A percentile compares a stretch with the other conserved stretches of the same genome.
These are phyloP conservation scores for Plasmodium gonderi DNA, from an alignment of 169 alveolate species.

Conservation along the genomic window DNA sequence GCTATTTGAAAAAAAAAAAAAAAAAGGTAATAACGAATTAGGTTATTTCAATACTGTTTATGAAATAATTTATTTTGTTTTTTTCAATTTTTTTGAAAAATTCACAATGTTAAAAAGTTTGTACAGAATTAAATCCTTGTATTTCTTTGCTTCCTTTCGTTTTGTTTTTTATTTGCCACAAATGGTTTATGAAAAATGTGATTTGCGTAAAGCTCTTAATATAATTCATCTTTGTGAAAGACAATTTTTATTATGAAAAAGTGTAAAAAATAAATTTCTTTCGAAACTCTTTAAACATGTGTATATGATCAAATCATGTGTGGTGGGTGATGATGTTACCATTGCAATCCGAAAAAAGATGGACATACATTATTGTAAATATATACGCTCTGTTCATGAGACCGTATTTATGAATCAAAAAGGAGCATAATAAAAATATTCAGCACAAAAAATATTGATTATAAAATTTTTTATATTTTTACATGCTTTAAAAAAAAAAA, in stretches of 20 bases:
- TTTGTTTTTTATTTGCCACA: neutral
- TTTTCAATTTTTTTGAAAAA: neutral
- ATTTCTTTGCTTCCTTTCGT: neutral
- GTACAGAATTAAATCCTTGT: neutral
- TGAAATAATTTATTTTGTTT: neutral
- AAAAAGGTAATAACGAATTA: neutral
- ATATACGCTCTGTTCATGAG: neutral
- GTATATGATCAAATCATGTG: neutral
- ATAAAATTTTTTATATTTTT: neutral
- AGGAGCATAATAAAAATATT: neutral
- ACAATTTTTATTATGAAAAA: neutral
- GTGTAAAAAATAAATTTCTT: neutral
- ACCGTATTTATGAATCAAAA: neutral
- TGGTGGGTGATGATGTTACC: neutral
- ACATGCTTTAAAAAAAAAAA: neutral
- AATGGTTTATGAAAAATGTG: neutral
- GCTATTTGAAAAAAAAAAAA: neutral
- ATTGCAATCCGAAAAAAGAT: neutral
- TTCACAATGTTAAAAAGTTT: conserved; percentile 1
- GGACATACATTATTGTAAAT: neutral
- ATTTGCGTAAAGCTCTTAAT: neutral
- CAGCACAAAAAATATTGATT: neutral
- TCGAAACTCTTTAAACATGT: neutral
- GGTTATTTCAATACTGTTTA: neutral
- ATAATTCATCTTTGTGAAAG: neutral